Conservation (phyloP, 768 basidiomycete species). For the Symmetrospora coprosmae region DNA sequence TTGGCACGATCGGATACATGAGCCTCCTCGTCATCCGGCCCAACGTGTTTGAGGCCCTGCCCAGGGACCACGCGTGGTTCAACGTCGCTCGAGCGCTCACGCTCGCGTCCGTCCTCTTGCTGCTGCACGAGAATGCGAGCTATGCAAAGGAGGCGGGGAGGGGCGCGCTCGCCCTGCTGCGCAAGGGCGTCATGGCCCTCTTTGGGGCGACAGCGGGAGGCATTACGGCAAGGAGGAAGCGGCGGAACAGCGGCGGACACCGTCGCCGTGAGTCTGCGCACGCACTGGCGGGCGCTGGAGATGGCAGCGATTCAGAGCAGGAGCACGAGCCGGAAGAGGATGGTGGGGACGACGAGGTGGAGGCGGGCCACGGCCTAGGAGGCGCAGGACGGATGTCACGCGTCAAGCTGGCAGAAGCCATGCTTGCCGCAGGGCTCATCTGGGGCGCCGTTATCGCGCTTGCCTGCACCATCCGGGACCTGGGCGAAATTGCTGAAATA, state of each 20-base stretch:
- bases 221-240: too few relatives aligned
- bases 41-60: not conserved
- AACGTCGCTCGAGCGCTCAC: slow-evolving; percentile 20
- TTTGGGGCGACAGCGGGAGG: too few relatives aligned
- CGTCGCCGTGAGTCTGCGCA: too few relatives aligned
- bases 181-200: too few relatives aligned
- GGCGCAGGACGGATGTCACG: too few relatives aligned
- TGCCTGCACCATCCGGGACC: not conserved
- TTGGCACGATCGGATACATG: slow-evolving; percentile 28
- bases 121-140: not conserved
- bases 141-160: too few relatives aligned
- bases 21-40: not conserved
- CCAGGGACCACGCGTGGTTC: slow-evolving; percentile 22
- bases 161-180: too few relatives aligned
- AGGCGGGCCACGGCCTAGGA: too few relatives aligned
- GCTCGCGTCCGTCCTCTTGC: slow-evolving; percentile 17
- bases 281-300: too few relatives aligned
- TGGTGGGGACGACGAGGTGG: not conserved
- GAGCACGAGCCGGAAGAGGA: not conserved
- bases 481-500: slow-evolving; percentile 19
- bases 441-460: slow-evolving; percentile 17
- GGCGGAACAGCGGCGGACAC: too few relatives aligned
- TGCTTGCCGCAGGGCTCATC: not conserved
- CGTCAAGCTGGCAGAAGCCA: too few relatives aligned
- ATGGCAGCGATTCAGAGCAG: too few relatives aligned